A percentile compares a stretch with the other conserved stretches of the same genome.
Evolutionary conservation across 352 stramenopile genomes (phyloP).

Genomic region (Pythium biforme): DNA sequence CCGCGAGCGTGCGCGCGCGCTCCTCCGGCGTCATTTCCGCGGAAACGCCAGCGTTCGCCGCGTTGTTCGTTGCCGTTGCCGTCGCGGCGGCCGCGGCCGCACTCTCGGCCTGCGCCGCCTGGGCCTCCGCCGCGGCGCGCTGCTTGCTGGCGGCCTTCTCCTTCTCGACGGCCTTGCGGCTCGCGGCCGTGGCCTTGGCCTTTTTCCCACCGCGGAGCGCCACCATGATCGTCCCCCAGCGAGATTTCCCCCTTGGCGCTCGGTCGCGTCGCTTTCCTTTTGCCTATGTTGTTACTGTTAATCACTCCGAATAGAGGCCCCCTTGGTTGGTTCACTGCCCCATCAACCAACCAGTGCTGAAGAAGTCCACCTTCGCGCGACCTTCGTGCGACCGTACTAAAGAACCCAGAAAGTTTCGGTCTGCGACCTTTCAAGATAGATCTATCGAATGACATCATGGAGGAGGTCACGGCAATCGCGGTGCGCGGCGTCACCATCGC

Average conservation of each 20-base stretch:
- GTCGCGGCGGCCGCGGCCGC: background rate
- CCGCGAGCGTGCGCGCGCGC: slow-evolving; percentile 38
- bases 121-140: slow-evolving; percentile 1
- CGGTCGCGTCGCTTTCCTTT: background rate
- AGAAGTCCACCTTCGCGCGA: slow-evolving; percentile 24
- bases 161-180: slow-evolving; percentile 53
- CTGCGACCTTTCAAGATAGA: slow-evolving; percentile 21
- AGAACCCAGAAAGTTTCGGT: slow-evolving; percentile 8
- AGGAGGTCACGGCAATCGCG: slow-evolving; percentile 1
- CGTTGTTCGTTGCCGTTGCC: background rate
- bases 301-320: slow-evolving; percentile 23
- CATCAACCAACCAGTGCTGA: slow-evolving; percentile 30
- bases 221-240: slow-evolving; percentile 40
- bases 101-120: background rate
- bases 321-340: background rate
- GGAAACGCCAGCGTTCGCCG: background rate
- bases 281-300: slow-evolving; percentile 17
- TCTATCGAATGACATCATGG: background rate
- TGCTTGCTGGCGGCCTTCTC: slow-evolving; percentile 34
- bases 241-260: background rate
- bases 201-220: slow-evolving; percentile 68
- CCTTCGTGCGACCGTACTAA: slow-evolving; percentile 22
- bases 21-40: slow-evolving; percentile 32
- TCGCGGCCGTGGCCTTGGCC: slow-evolving; percentile 51
- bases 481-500: background rate